Conservation (phyloP, 768 basidiomycete genomes). For the Scleroderma citrinum region DNA sequence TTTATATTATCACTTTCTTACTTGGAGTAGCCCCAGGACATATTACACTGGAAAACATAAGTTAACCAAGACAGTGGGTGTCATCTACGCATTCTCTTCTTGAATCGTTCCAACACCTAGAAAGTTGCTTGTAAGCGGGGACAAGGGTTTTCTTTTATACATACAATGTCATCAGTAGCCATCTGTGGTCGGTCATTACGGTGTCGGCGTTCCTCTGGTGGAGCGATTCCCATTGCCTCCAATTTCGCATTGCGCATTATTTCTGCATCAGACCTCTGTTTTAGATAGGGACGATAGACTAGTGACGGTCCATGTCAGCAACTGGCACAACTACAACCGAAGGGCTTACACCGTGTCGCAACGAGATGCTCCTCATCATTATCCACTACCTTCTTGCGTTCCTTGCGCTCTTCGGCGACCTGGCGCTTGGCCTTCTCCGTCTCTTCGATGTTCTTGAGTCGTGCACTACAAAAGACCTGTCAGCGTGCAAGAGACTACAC, state of each 20-base stretch:
- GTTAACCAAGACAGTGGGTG: neutral
- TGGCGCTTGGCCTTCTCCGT: constrained; percentile 93
- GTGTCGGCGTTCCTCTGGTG: constrained; percentile 31
- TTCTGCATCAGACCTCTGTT: constrained; percentile 81
- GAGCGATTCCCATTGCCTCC: constrained; percentile 75
- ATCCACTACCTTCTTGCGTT: constrained; percentile 40
- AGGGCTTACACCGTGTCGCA: constrained; percentile 74
- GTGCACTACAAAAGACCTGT: constrained; percentile 44
- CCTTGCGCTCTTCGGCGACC: constrained; percentile 68
- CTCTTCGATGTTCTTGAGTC: constrained; percentile 93
- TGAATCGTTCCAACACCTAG: constrained; percentile 94
- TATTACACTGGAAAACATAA: too few relatives aligned
- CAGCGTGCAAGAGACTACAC: too few relatives aligned
- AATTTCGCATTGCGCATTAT: constrained; percentile 84
- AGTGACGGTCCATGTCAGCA: neutral
- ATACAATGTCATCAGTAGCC: constrained; percentile 88
- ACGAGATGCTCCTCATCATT: constrained; percentile 80
- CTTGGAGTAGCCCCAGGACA: too few relatives aligned
- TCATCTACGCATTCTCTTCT: constrained; percentile 88
- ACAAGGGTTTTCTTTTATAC: constrained; percentile 19
- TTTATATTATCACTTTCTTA: too few relatives aligned
- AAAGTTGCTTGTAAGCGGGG: neutral
- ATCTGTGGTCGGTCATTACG: constrained; percentile 61
- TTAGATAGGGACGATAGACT: constrained; percentile 85
- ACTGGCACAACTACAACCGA: constrained; percentile 1